These are phyloP conservation scores for Yamadazyma diospyri DNA, from an alignment of 1,139 yeast species.

Conservation along the genomic window DNA sequence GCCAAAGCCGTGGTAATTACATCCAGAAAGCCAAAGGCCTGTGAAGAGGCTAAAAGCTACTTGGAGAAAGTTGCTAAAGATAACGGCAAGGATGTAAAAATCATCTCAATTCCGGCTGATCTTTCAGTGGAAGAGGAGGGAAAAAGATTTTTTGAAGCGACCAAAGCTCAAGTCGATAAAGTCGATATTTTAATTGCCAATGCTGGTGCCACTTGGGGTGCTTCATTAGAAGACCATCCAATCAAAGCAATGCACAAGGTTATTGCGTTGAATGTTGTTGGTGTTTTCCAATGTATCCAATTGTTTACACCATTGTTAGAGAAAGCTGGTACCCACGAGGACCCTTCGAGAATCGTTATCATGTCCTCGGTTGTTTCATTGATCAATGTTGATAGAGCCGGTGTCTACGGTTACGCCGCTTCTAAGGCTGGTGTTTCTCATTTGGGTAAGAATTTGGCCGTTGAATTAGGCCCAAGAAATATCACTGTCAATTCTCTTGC, in stretches of 20 bases:
- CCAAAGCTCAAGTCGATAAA: conserved; percentile 37
- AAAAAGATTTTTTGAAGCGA: conserved; percentile 41
- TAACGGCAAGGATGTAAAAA: conserved; percentile 39
- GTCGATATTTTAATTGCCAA: conserved; percentile 70
- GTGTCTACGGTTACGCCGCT: conserved; percentile 68
- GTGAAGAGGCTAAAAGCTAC: conserved; percentile 53
- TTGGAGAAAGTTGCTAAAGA: conserved; percentile 46
- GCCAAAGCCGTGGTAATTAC: conserved; percentile 62
- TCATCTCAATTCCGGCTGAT: conserved; percentile 60
- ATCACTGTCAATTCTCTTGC: conserved; percentile 68
- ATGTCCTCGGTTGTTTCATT: conserved; percentile 62
- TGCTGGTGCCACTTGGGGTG: conserved; percentile 85
- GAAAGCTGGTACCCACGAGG: conserved; percentile 51
- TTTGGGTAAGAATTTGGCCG: conserved; percentile 60
- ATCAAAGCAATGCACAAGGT: conserved; percentile 63
- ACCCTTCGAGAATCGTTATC: conserved; percentile 64
- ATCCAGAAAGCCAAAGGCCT: conserved; percentile 63
- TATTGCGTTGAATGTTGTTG: conserved; percentile 60
- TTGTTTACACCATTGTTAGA: conserved; percentile 57
- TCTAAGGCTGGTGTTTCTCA: conserved; percentile 79
- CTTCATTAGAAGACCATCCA: conserved; percentile 58
- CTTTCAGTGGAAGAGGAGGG: conserved; percentile 52
- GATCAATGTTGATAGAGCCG: conserved; percentile 43
- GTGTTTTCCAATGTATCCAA: conserved; percentile 70
- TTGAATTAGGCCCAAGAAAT: conserved; percentile 62